Percentiles rank a stretch among this genome's conserved stretches.
Evolutionary conservation across 495 filamentous ascomycete species (phyloP).

Genomic region (Podospora australis): DNA sequence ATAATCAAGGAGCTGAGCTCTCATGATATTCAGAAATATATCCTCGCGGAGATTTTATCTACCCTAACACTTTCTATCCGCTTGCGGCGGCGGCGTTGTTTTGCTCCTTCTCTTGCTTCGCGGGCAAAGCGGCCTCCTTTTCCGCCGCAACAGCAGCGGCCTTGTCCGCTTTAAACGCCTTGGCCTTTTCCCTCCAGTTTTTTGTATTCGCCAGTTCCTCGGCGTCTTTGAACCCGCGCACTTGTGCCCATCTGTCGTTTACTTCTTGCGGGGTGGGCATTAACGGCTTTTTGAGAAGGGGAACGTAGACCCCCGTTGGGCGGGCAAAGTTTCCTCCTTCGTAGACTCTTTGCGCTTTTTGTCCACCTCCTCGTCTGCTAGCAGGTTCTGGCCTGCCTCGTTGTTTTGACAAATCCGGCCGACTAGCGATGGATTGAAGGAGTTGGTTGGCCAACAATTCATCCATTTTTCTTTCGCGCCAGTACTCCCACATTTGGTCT

Average conservation of each 20-base stretch:
- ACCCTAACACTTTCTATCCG: too few relatives aligned
- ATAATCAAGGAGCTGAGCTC: too few relatives aligned
- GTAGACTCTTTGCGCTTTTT: conserved; percentile 55
- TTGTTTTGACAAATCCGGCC: conserved; percentile 33
- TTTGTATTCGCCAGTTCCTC: conserved; percentile 38
- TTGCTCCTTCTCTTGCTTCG: not conserved
- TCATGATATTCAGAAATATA: too few relatives aligned
- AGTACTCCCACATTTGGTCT: conserved; percentile 69
- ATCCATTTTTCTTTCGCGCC: conserved; percentile 81
- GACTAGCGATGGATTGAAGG: conserved; percentile 53
- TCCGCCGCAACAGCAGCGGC: conserved; percentile 17
- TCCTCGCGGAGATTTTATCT: too few relatives aligned
- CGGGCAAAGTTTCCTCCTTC: conserved; percentile 58
- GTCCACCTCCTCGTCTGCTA: conserved; percentile 20
- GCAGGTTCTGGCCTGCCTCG: conserved; percentile 6
- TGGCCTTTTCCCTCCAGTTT: conserved; percentile 28
- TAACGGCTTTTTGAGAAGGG: conserved; percentile 58
- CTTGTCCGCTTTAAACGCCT: conserved; percentile 18
- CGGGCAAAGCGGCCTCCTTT: conserved; percentile 6
- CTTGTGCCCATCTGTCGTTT: conserved; percentile 70
- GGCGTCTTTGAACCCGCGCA: conserved; percentile 52
- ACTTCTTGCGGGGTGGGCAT: conserved; percentile 61
- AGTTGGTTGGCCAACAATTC: conserved; percentile 69
- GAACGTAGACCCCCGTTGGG: conserved; percentile 60
- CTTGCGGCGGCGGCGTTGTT: too few relatives aligned